These are phyloP conservation scores for Coix lacrymajobi DNA, from an alignment of 176 grass and related monocot genomes.

Conservation along the genomic window DNA sequence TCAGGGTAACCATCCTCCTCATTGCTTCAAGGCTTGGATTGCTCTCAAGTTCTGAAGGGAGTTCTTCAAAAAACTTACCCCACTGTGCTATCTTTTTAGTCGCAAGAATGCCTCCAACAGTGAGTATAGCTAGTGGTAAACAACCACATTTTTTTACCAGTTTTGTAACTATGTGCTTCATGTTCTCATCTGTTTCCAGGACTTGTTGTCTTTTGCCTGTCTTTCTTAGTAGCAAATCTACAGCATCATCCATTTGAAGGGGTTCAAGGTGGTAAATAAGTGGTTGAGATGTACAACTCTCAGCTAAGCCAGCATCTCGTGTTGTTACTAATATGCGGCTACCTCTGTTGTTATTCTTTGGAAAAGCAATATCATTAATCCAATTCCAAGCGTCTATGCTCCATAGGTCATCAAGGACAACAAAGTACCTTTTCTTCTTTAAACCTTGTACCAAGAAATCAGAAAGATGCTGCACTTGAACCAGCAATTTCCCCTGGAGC, in stretches of 20 bases:
- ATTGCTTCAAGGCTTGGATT: slow-evolving; percentile 8
- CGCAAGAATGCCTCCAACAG: slow-evolving; percentile 11
- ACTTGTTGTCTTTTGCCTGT: not conserved
- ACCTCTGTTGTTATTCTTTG: not conserved
- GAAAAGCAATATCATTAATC: slow-evolving; percentile 8
- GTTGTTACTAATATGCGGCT: slow-evolving; percentile 23
- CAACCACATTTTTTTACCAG: slow-evolving; percentile 6
- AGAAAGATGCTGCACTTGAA: not conserved
- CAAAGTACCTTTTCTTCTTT: slow-evolving; percentile 12
- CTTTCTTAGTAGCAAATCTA: slow-evolving; percentile 6
- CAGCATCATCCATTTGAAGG: slow-evolving; percentile 4
- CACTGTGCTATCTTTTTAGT: not conserved
- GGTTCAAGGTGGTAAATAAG: slow-evolving; percentile 13
- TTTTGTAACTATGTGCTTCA: not conserved
- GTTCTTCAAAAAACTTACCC: not conserved
- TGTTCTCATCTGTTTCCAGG: not conserved
- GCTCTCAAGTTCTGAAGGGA: slow-evolving; percentile 15
- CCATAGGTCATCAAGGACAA: slow-evolving; percentile 44
- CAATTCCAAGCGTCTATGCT: not conserved
- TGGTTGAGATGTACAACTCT: not conserved
- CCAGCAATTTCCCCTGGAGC: not conserved
- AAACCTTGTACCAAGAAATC: not conserved
- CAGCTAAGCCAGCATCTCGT: slow-evolving; percentile 9
- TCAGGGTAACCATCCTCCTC: not conserved
- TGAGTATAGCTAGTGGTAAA: slow-evolving; percentile 21